Percentiles rank a stretch among this genome's conserved stretches.
These are phyloP conservation scores for Fusarium drepaniforme DNA, from an alignment of 2,329 filamentous ascomycete genomes.

Conservation along the genomic window DNA sequence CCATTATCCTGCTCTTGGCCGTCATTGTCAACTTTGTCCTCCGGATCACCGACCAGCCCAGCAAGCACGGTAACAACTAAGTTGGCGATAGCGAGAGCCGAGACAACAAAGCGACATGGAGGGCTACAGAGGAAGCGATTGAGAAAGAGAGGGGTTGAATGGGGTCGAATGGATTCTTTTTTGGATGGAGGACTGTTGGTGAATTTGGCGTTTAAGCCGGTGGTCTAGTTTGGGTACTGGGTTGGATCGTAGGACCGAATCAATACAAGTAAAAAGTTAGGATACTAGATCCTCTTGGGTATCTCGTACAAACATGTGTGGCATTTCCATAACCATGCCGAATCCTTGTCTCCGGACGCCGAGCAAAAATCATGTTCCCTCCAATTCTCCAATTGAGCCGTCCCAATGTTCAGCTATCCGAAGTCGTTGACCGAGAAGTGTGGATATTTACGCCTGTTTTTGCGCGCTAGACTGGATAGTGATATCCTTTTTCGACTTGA, in stretches of 20 bases:
- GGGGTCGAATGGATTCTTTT: conserved; percentile 3
- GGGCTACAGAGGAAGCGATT: neutral
- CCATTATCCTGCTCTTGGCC: conserved; percentile 85
- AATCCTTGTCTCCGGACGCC: conserved; percentile 19
- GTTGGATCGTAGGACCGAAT: conserved; percentile 27
- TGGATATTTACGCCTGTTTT: conserved; percentile 13
- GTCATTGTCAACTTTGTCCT: conserved; percentile 98
- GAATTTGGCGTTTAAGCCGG: conserved; percentile 37
- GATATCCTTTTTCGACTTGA: conserved; percentile 62
- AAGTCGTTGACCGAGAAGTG: neutral
- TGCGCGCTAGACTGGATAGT: conserved; percentile 61
- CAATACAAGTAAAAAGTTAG: conserved; percentile 29
- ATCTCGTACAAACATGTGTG: conserved; percentile 26
- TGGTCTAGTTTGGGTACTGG: conserved; percentile 27
- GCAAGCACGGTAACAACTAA: conserved; percentile 49
- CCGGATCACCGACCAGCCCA: conserved; percentile 66
- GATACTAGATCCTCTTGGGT: conserved; percentile 29
- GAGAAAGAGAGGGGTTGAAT: conserved; percentile 1
- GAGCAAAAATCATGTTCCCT: neutral
- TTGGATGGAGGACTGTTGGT: conserved; percentile 13
- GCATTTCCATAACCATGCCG: conserved; percentile 4
- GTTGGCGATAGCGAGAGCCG: neutral
- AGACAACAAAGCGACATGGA: neutral
- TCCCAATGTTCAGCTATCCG: neutral
- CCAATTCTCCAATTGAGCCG: neutral